Evolutionary conservation across 208 protist genomes (phyloP).

Genomic region (Phytomonas francai): DNA sequence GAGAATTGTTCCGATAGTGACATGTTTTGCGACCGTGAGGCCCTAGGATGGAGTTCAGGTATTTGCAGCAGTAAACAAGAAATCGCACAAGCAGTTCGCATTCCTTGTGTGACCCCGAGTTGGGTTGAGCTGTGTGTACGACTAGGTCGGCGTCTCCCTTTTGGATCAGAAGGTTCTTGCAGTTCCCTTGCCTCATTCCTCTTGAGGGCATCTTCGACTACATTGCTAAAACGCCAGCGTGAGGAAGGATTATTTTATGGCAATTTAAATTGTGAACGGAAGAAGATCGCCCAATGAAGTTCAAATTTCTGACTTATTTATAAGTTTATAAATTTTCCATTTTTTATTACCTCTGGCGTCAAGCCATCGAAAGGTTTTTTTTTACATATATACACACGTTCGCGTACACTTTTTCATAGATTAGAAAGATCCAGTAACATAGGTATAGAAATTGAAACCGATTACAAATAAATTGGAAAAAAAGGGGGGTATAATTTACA

Average conservation of each 20-base stretch:
- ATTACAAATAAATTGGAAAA: not conserved
- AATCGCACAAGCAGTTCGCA: not conserved
- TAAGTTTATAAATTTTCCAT: not conserved
- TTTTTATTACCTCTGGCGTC: not conserved
- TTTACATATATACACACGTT: constrained; percentile 5
- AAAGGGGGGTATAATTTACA: constrained; percentile 2
- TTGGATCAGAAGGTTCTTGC: not conserved
- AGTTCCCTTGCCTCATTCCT: not conserved
- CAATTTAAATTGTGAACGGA: not conserved
- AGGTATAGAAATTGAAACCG: not conserved
- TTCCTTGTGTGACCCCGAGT: not conserved
- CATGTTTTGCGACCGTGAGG: not conserved
- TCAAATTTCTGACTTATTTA: not conserved
- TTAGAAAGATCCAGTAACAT: not conserved
- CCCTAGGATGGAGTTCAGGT: not conserved
- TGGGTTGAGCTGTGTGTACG: constrained; percentile 1
- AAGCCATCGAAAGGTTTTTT: not conserved
- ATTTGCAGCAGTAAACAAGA: not conserved
- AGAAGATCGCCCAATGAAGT: not conserved
- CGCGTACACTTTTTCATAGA: not conserved
- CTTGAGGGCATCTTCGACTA: not conserved
- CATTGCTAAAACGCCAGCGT: not conserved
- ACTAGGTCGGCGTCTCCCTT: not conserved
- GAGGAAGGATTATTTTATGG: not conserved
- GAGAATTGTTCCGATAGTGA: not conserved